Evolutionary conservation across 176 grass and related monocot genomes (phyloP).

Genomic region (Melocanna baccifera): DNA sequence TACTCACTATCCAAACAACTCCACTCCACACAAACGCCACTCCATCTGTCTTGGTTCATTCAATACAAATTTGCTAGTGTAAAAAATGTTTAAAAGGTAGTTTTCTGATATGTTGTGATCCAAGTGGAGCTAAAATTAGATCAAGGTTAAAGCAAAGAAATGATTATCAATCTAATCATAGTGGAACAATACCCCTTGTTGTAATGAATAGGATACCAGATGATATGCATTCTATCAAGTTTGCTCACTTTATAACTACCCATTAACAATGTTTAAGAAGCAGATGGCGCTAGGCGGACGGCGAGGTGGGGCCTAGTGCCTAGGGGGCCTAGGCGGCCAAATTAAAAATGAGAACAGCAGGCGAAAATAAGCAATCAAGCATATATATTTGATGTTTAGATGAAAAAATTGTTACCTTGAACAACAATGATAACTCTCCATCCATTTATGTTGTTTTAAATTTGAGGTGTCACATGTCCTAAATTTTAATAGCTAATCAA

Average conservation of each 20-base stretch:
- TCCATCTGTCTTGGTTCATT: neutral
- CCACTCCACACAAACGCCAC: neutral
- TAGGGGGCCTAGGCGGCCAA: too few species aligned
- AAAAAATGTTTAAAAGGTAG: neutral
- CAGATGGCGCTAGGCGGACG: too few species aligned
- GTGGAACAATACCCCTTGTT: neutral
- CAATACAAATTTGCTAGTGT: neutral
- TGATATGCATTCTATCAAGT: neutral
- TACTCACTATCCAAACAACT: constrained; percentile 7
- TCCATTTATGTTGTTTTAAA: too few species aligned
- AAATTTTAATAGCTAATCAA: too few species aligned
- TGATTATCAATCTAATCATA: neutral
- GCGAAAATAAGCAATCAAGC: too few species aligned
- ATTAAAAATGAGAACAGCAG: too few species aligned
- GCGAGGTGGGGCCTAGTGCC: too few species aligned
- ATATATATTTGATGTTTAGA: too few species aligned
- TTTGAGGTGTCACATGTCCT: too few species aligned
- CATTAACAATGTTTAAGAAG: too few species aligned
- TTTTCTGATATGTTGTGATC: neutral
- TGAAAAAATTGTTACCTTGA: too few species aligned
- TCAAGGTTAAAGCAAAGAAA: neutral
- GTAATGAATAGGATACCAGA: constrained; percentile 10
- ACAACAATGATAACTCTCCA: too few species aligned
- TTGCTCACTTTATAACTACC: neutral
- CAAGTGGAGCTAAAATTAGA: constrained; percentile 6